phyloP scores from a whole-genome alignment of 495 filamentous ascomycete genomes.

The Xylaria castorea region DNA sequence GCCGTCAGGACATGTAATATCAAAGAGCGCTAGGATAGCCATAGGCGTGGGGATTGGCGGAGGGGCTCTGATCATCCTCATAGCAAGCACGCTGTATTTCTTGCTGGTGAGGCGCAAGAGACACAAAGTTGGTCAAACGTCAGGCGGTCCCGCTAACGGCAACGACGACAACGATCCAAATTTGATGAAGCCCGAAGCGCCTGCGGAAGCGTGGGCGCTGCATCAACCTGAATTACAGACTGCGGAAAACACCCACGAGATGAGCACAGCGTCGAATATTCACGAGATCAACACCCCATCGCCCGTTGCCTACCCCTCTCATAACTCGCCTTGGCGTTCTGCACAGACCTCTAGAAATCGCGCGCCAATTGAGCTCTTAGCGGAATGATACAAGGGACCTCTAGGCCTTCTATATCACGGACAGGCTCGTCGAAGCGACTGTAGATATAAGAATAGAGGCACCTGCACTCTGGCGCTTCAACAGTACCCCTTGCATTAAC shows the following conservation, averaged over 20 bases:
- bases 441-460: background rate
- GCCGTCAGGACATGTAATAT: background rate
- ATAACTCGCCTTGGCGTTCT: conserved; percentile 10
- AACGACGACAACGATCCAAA: background rate
- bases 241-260: background rate
- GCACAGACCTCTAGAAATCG: background rate
- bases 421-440: background rate
- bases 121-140: background rate
- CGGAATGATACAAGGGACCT: background rate
- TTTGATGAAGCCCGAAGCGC: background rate
- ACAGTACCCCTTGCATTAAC: background rate
- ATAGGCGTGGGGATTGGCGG: conserved; percentile 4
- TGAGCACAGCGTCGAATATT: conserved; percentile 13
- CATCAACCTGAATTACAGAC: conserved; percentile 12
- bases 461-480: background rate
- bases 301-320: conserved; percentile 11
- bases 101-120: conserved; percentile 1
- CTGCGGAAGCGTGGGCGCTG: background rate
- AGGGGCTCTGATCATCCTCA: background rate
- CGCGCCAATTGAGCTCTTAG: background rate
- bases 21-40: background rate
- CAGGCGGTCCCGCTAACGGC: background rate
- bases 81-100: background rate
- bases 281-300: conserved; percentile 1
- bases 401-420: too few species aligned